A percentile compares a stretch with the other conserved stretches of the same genome.
phyloP scores from a whole-genome alignment of 139 green algal genomes.

The Pleodorina starrii region DNA sequence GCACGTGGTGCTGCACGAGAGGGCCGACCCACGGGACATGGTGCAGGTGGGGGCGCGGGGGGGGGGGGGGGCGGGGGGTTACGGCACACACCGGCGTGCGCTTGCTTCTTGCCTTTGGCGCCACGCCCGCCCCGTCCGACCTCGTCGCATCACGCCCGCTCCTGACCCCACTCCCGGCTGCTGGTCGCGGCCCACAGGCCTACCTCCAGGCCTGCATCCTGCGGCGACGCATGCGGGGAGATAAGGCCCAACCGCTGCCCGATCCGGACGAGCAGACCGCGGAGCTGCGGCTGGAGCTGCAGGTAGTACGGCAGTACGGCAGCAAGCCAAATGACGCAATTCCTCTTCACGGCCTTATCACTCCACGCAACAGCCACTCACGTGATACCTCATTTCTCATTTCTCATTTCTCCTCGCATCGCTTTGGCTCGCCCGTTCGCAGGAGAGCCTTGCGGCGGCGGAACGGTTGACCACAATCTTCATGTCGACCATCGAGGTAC shows the following conservation, averaged over 20 bases:
- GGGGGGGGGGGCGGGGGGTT: background rate
- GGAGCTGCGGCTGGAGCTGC: conserved; percentile 35
- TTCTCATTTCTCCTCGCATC: too few species aligned
- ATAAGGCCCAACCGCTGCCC: conserved; percentile 1
- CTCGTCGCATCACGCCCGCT: too few species aligned
- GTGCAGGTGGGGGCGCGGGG: conserved; percentile 53
- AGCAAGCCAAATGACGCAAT: too few species aligned
- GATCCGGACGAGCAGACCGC: background rate
- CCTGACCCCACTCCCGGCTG: too few species aligned
- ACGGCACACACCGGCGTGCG: too few species aligned
- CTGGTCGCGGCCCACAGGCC: background rate
- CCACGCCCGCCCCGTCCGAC: too few species aligned
- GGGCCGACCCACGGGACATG: conserved; percentile 60
- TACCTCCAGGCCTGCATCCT: conserved; percentile 58
- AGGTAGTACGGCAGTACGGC: conserved; percentile 12
- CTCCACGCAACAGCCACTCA: too few species aligned
- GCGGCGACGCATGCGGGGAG: conserved; percentile 38
- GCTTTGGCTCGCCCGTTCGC: background rate
- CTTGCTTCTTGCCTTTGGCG: too few species aligned
- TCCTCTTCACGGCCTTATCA: too few species aligned
- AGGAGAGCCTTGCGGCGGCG: conserved; percentile 43
- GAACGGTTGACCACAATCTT: conserved; percentile 60
- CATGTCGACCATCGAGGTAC: conserved; percentile 54
- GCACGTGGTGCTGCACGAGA: conserved; percentile 72
- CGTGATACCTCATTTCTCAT: too few species aligned